Evolutionary conservation across 495 filamentous ascomycete species (phyloP).

Genomic region (Penicillium goetzii): DNA sequence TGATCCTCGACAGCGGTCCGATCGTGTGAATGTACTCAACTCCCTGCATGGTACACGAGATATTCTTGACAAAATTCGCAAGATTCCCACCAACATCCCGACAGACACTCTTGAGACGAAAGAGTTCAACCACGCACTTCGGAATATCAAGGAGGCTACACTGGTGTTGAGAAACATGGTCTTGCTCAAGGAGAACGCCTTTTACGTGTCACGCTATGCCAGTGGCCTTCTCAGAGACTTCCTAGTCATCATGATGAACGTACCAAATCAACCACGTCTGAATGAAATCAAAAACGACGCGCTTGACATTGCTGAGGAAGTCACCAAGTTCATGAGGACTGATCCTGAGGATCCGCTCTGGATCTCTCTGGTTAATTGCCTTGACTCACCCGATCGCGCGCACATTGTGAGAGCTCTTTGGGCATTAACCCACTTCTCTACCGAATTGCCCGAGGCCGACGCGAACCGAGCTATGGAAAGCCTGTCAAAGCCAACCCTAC

Average conservation of each 20-base stretch:
- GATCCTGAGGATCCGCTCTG: conserved; percentile 76
- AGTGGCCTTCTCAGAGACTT: conserved; percentile 73
- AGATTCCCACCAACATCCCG: conserved; percentile 57
- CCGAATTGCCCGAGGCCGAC: conserved; percentile 72
- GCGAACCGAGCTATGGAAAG: conserved; percentile 68
- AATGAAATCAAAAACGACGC: conserved; percentile 90
- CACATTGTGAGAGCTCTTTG: conserved; percentile 82
- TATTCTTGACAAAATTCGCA: conserved; percentile 67
- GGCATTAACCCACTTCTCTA: conserved; percentile 84
- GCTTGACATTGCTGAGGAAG: conserved; percentile 89
- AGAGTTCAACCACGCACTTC: conserved; percentile 70
- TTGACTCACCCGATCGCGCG: conserved; percentile 78
- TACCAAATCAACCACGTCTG: conserved; percentile 72
- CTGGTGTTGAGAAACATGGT: conserved; percentile 93
- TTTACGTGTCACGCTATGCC: conserved; percentile 72
- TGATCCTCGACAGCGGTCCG: conserved; percentile 54
- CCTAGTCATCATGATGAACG: conserved; percentile 75
- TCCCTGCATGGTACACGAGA: conserved; percentile 68
- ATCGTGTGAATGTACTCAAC: conserved; percentile 72
- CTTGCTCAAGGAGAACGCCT: conserved; percentile 84
- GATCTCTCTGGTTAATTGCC: conserved; percentile 68
- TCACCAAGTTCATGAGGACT: conserved; percentile 77
- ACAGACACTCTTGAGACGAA: conserved; percentile 75
- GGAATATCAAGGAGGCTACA: conserved; percentile 81
- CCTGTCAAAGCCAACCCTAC: conserved; percentile 66